Evolutionary conservation across 2,329 filamentous ascomycete genomes (phyloP).

Genomic region (Aspergillus fumigatiaffinis): DNA sequence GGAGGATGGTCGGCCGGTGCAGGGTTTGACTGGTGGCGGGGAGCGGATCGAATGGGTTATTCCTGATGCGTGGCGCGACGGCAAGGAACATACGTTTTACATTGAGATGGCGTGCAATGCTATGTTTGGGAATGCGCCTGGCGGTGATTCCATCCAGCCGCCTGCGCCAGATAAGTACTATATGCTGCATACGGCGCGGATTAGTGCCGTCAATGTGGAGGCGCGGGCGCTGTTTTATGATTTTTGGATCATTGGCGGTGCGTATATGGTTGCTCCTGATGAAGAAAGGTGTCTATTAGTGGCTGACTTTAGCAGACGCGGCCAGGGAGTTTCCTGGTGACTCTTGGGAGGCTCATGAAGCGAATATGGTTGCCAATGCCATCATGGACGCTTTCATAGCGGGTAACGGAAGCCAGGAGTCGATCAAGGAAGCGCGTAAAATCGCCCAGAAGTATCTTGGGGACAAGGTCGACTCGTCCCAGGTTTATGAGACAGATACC

Average conservation of each 20-base stretch:
- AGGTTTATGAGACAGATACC: slow-evolving; percentile 75
- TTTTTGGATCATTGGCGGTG: slow-evolving; percentile 81
- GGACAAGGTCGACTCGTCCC: slow-evolving; percentile 71
- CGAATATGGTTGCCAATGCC: slow-evolving; percentile 74
- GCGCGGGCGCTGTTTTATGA: slow-evolving; percentile 82
- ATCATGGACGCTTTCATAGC: slow-evolving; percentile 90
- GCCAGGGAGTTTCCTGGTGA: slow-evolving; percentile 85
- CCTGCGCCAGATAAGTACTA: slow-evolving; percentile 82
- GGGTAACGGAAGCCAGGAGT: slow-evolving; percentile 66
- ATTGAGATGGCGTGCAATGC: slow-evolving; percentile 98
- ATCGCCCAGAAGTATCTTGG: slow-evolving; percentile 83
- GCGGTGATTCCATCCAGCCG: slow-evolving; percentile 82
- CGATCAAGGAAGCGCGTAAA: slow-evolving; percentile 73
- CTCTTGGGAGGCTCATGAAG: slow-evolving; percentile 84
- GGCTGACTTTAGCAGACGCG: slow-evolving; percentile 57
- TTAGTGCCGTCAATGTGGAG: slow-evolving; percentile 82
- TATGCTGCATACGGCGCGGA: slow-evolving; percentile 70
- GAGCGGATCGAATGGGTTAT: slow-evolving; percentile 91
- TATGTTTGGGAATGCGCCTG: slow-evolving; percentile 92
- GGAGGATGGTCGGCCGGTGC: slow-evolving; percentile 80
- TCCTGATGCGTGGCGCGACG: slow-evolving; percentile 75
- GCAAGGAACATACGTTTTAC: slow-evolving; percentile 83
- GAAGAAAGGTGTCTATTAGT: background rate
- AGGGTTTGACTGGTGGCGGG: slow-evolving; percentile 84
- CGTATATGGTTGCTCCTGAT: slow-evolving; percentile 7